A percentile compares a stretch with the other conserved stretches of the same genome.
phyloP scores from a whole-genome alignment of 2,329 filamentous ascomycete species.

The Curvularia lunata region DNA sequence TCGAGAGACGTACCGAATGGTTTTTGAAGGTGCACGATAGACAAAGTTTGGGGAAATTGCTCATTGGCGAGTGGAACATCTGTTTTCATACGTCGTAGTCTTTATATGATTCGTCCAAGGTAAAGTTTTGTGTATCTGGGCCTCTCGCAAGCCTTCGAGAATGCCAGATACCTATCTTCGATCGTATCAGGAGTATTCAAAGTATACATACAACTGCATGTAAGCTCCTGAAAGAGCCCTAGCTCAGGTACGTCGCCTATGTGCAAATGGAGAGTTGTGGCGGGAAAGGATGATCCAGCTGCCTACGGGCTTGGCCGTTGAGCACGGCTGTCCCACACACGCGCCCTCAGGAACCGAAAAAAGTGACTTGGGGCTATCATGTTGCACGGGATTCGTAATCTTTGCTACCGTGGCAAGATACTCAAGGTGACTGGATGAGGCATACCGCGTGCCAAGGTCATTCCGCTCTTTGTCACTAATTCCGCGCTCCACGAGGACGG shows the following conservation, averaged over 20 bases:
- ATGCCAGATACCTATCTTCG: background rate
- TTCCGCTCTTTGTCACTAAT: conserved; percentile 25
- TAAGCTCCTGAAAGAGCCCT: background rate
- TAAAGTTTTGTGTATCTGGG: background rate
- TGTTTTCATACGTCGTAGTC: background rate
- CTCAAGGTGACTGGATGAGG: background rate
- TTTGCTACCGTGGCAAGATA: background rate
- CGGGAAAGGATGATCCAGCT: background rate
- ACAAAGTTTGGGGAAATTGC: background rate
- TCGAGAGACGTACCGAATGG: background rate
- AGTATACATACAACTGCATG: background rate
- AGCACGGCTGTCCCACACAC: background rate
- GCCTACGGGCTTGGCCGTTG: background rate
- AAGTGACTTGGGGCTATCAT: background rate
- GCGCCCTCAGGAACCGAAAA: background rate
- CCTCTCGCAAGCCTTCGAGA: background rate
- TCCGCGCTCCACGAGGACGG: conserved; percentile 17
- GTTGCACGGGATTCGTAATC: background rate
- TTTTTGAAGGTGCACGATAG: background rate
- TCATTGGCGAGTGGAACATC: background rate
- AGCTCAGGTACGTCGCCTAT: background rate
- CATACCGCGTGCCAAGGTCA: background rate
- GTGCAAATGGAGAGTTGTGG: background rate
- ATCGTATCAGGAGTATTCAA: background rate
- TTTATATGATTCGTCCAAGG: background rate